Base-by-base conservation (phyloP, 176 grass and related monocot species). In the Neostapfia colusana region DNA sequence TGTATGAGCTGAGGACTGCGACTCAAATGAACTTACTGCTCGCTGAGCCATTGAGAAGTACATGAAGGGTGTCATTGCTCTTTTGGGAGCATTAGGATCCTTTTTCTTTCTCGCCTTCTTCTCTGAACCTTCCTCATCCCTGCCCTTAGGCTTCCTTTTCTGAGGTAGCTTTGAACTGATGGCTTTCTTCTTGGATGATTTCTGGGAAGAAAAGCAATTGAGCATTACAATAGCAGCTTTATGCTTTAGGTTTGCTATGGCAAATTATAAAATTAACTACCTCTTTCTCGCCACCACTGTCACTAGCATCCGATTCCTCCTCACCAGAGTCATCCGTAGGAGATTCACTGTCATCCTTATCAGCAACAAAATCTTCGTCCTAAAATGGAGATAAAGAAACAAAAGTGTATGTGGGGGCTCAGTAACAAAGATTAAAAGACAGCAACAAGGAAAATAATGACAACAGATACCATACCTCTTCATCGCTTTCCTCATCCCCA, bases 291-390 rank as follows among this genome's bases (percentile, higher is more conserved):
- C 67, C 95, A 73, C 87, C 95, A 71, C 62, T 94, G 78, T 92
- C 87, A 90, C 89, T 99, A 40, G 89, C 95, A 81, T 99, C 91
- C 68, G 95, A 99, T 14, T 83, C 91, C 37, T 95, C 95, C 18
- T 84, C 89, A 16, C 72, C 95, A 80, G 95, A 99, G 82, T 99
- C 95, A 88, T 95, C 95, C 48, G 91, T 99, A 72, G 95, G 95
- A 25, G 95, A 99, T 25, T 91, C 95, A 64, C 87, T 77, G 81
- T 99, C 95, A 90, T 99, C 95, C 70, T 99, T 92, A 41, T 99
- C 89, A 54, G 16, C 80, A 85, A 99, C 91, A 85, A 99, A 99
- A 90, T 99, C 95, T 84, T 99, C 95, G 82, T 99, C 95, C 95
- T 99, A 64, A 54, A 18, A 66, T 67, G 24, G 50, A 75, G 35